Evolutionary conservation across 2,329 filamentous ascomycete species (phyloP).

Genomic region (Boeremia exigua): DNA sequence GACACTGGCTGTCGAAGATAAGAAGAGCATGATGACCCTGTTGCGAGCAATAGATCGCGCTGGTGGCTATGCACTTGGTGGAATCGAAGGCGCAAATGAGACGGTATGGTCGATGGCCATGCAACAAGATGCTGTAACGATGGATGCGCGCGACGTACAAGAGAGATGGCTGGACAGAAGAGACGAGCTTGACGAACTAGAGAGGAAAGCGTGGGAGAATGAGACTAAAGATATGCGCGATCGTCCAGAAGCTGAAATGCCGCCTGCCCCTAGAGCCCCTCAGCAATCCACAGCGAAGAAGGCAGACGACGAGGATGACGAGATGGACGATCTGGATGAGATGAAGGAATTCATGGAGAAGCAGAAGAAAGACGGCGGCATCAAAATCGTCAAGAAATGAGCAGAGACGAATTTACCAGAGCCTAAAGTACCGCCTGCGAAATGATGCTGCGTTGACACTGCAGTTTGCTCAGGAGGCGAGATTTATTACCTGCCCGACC

Average conservation of each 20-base stretch:
- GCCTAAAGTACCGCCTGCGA: neutral
- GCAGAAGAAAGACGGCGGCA: constrained; percentile 62
- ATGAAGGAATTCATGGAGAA: constrained; percentile 48
- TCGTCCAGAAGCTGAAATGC: constrained; percentile 20
- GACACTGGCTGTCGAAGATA: constrained; percentile 94
- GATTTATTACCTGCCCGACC: too few species aligned
- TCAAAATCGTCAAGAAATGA: constrained; percentile 72
- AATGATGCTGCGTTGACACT: neutral
- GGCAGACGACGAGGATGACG: constrained; percentile 34
- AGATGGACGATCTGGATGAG: constrained; percentile 48
- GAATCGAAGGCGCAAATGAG: constrained; percentile 90
- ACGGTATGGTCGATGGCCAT: constrained; percentile 97
- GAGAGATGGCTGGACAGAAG: constrained; percentile 94
- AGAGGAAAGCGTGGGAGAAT: constrained; percentile 76
- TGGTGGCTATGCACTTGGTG: constrained; percentile 89
- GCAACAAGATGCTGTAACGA: constrained; percentile 70
- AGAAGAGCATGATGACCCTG: constrained; percentile 93
- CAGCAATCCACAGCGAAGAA: constrained; percentile 4
- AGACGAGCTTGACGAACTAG: constrained; percentile 82
- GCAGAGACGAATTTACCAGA: neutral
- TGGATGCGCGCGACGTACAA: constrained; percentile 89
- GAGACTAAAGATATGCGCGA: constrained; percentile 63
- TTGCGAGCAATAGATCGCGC: constrained; percentile 89
- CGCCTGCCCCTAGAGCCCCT: neutral
- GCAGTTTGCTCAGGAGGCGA: neutral